Evolutionary conservation across 225 moss, liverwort and hornwort genomes (phyloP), one percentile per base, ranked within the genome.

Genomic region (Neckera pumila): DNA sequence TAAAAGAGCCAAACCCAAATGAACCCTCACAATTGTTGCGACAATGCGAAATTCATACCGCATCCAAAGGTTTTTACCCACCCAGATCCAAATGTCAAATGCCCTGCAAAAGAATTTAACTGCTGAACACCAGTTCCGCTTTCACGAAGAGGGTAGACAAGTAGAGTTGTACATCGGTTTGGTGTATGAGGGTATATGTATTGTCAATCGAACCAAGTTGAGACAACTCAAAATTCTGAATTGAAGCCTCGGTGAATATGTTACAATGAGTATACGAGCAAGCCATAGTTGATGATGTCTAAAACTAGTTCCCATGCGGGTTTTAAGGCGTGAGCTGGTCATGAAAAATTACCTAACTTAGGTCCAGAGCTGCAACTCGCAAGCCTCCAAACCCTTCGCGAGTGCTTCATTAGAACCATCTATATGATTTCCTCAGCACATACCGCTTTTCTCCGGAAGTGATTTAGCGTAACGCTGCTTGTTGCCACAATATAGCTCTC

Each of bases 221-320:
- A 61, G 60, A 92, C 90, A 92, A 92, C 92, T 92, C 90, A 90
- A 92, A 88, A 88, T 78, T 89, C 87, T 92, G 90, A 92, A 92
- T 87, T 89, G 92, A 78, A 86, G 38, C 33, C 86, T 86, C 56
- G 88, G 88, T 53, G 58, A 19, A 27, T 90, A 92, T 90, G 80
- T 54, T 92, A 89, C 92, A 92, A 69, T 34, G 69, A 84, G 84
- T 76, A 67, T 28, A 72, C 31, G 72, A 51, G 77, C 87, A 40
- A 64, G 76, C 69, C 33, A 62, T 69, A 47, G 66, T 7, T 53
- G 75, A 58, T 53, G 7, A 34, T 38, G 82, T n/a, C 64, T 38
- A 23, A 40, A 16, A 77, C 31, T 80, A 80, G 21, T 9, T 23
- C 75, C 65, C 43, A 21, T 40, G 34, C 38, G 25, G 64, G 57